These are phyloP conservation scores for Auricularia cornea DNA, from an alignment of 768 basidiomycete genomes.

Conservation along the genomic window DNA sequence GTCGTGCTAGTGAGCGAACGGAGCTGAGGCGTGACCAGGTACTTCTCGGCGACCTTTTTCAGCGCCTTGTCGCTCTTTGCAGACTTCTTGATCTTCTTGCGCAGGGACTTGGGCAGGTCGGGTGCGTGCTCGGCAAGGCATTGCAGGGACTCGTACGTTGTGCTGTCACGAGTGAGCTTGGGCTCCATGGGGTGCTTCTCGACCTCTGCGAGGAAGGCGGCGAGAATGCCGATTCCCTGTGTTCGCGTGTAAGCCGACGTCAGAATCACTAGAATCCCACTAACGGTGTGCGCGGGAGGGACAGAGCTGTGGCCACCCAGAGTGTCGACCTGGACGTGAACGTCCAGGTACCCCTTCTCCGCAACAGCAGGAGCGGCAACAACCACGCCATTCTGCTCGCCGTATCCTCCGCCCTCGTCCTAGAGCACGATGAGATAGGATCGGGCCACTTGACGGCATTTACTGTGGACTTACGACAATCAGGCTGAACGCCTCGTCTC, in stretches of 20 bases:
- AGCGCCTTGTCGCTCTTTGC: slow-evolving; percentile 43
- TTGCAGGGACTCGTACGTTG: slow-evolving; percentile 51
- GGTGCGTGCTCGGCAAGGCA: slow-evolving; percentile 61
- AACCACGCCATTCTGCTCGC: slow-evolving; percentile 41
- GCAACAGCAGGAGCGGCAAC: slow-evolving; percentile 57
- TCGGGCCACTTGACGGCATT: background rate
- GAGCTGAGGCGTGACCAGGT: slow-evolving; percentile 28
- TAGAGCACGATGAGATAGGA: slow-evolving; percentile 3
- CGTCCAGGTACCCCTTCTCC: slow-evolving; percentile 61
- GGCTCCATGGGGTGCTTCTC: slow-evolving; percentile 48
- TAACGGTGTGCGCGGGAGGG: slow-evolving; percentile 72
- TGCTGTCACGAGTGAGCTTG: slow-evolving; percentile 44
- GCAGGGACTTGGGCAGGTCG: slow-evolving; percentile 39
- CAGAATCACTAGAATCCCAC: slow-evolving; percentile 9
- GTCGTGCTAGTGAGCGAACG: slow-evolving; percentile 57
- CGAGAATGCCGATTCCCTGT: slow-evolving; percentile 75
- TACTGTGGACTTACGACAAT: slow-evolving; percentile 39
- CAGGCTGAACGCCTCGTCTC: slow-evolving; percentile 62
- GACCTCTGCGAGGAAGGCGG: slow-evolving; percentile 56
- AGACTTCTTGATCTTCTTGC: slow-evolving; percentile 40
- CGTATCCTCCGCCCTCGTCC: slow-evolving; percentile 36
- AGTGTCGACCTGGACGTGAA: slow-evolving; percentile 51
- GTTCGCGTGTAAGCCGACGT: background rate
- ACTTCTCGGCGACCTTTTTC: slow-evolving; percentile 38
- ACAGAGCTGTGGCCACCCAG: slow-evolving; percentile 82